Evolutionary conservation across 305 asterid species (phyloP).

Genomic region (Rubia occidens): DNA sequence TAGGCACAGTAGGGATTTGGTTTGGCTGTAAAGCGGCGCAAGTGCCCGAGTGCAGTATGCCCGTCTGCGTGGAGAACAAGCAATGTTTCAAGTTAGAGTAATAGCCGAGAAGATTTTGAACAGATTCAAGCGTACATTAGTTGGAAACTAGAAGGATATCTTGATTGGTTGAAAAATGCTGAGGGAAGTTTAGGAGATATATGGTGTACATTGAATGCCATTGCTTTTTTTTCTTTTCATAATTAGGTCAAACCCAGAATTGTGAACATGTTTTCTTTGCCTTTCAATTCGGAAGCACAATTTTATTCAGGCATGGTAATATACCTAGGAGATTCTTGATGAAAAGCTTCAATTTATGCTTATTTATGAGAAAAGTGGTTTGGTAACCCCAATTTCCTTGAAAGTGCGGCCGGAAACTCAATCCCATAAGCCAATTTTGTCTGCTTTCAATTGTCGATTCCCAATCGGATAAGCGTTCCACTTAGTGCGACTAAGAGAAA

Average conservation of each 20-base stretch:
- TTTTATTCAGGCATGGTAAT: neutral
- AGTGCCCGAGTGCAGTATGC: constrained; percentile 26
- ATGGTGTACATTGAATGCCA: constrained; percentile 7
- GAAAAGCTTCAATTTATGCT: neutral
- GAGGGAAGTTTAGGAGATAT: constrained; percentile 12
- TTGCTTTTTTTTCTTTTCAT: neutral
- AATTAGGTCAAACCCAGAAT: constrained; percentile 4
- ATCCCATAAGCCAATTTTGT: too few relatives aligned
- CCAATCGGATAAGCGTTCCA: too few relatives aligned
- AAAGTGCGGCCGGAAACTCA: too few relatives aligned
- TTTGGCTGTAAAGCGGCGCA: constrained; percentile 44
- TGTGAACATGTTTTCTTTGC: neutral
- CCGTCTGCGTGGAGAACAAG: constrained; percentile 43
- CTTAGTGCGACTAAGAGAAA: too few relatives aligned
- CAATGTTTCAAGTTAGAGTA: constrained; percentile 37
- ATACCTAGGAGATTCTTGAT: neutral
- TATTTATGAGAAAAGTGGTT: too few relatives aligned
- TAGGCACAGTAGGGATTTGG: constrained; percentile 51
- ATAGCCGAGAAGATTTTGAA: constrained; percentile 7
- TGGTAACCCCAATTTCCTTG: too few relatives aligned
- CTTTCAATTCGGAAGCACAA: neutral
- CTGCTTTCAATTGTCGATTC: too few relatives aligned
- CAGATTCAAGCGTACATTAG: neutral
- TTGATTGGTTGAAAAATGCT: neutral
- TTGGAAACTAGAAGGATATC: constrained; percentile 1